These are phyloP conservation scores for Alternaria arborescens DNA, from an alignment of 2,329 filamentous ascomycete genomes.

Conservation along the genomic window DNA sequence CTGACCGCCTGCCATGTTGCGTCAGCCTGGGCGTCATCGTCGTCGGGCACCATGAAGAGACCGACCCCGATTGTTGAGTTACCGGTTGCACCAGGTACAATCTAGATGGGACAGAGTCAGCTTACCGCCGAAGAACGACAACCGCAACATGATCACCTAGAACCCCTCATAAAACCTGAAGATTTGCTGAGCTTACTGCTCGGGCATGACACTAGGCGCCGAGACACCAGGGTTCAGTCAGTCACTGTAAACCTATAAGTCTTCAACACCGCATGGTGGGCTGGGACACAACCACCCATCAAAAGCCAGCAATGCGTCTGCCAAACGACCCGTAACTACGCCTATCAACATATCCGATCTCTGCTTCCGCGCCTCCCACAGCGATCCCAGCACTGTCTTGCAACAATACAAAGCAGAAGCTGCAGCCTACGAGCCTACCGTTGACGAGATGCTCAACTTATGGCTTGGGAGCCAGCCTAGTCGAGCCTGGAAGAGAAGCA, in stretches of 20 bases:
- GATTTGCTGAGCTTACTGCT: neutral
- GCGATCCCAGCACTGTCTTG: too few species aligned
- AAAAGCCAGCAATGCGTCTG: too few species aligned
- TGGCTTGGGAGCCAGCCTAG: too few species aligned
- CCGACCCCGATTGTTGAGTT: neutral
- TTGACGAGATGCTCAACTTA: too few species aligned
- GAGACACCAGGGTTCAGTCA: neutral
- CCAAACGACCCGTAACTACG: too few species aligned
- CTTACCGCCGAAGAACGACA: slow-evolving; percentile 2
- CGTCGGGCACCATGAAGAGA: neutral
- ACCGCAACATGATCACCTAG: neutral
- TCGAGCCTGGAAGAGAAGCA: too few species aligned
- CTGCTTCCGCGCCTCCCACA: too few species aligned
- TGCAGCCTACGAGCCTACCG: too few species aligned
- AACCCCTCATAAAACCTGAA: neutral
- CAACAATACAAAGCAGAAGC: too few species aligned
- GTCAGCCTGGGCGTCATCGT: neutral
- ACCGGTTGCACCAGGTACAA: neutral
- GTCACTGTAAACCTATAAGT: neutral
- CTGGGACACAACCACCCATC: neutral
- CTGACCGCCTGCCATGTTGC: neutral
- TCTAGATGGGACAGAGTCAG: neutral
- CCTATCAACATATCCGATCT: too few species aligned
- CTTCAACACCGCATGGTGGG: neutral
- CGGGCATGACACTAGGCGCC: slow-evolving; percentile 2